A percentile compares a stretch with the other conserved stretches of the same genome.
These are phyloP conservation scores for Claviceps digitariae DNA, from an alignment of 2,329 filamentous ascomycete genomes.

Conservation along the genomic window DNA sequence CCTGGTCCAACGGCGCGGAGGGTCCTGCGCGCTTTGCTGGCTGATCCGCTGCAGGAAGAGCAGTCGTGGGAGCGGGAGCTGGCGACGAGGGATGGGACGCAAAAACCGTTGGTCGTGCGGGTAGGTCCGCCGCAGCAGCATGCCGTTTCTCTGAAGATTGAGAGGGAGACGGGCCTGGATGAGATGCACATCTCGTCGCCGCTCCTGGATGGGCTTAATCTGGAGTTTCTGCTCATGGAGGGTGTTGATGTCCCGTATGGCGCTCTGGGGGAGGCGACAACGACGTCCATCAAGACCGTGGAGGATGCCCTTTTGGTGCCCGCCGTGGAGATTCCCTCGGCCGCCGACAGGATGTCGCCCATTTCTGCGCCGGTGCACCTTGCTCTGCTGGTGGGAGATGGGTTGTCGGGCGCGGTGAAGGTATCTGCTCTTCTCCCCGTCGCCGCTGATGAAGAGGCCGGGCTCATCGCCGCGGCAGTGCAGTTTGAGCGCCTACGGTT, in stretches of 20 bases:
- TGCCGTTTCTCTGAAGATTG: slow-evolving; percentile 15
- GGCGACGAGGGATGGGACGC: slow-evolving; percentile 31
- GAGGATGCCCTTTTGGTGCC: slow-evolving; percentile 64
- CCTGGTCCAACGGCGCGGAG: slow-evolving; percentile 40
- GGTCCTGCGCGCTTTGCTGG: slow-evolving; percentile 55
- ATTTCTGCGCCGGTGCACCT: slow-evolving; percentile 76
- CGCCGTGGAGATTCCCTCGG: slow-evolving; percentile 54
- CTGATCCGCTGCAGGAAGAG: slow-evolving; percentile 52
- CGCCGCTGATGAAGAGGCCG: slow-evolving; percentile 15
- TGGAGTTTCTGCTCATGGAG: slow-evolving; percentile 51
- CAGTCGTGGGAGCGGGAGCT: slow-evolving; percentile 55
- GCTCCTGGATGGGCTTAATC: slow-evolving; percentile 42
- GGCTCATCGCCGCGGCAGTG: slow-evolving; percentile 40
- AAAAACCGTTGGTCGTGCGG: slow-evolving; percentile 49
- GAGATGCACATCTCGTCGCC: slow-evolving; percentile 52
- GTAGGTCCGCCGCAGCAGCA: slow-evolving; percentile 24
- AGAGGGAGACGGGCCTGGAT: slow-evolving; percentile 28
- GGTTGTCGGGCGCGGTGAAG: slow-evolving; percentile 52
- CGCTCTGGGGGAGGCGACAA: slow-evolving; percentile 18
- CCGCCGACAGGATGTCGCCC: slow-evolving; percentile 48
- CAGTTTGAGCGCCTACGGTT: slow-evolving; percentile 38
- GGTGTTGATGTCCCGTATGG: slow-evolving; percentile 25
- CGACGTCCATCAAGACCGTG: slow-evolving; percentile 27
- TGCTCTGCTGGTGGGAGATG: slow-evolving; percentile 59
- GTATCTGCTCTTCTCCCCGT: slow-evolving; percentile 31